phyloP scores from a whole-genome alignment of 2,329 filamentous ascomycete species.

The Claviceps humidiphila region DNA sequence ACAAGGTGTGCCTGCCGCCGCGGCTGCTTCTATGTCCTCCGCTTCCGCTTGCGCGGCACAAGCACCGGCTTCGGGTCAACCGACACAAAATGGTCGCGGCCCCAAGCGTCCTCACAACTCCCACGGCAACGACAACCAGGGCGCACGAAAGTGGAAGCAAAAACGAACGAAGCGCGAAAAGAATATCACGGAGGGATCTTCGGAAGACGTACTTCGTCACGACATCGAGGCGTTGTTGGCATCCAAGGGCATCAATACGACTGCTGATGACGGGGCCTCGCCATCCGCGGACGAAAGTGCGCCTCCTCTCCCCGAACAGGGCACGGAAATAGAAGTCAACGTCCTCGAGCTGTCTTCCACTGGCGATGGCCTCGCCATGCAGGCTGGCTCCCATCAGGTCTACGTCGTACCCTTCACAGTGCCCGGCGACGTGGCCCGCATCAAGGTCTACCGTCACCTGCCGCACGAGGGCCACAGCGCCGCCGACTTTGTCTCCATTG shows the following conservation, averaged over 20 bases:
- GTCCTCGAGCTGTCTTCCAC: constrained; percentile 77
- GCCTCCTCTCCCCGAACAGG: constrained; percentile 45
- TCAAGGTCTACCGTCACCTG: constrained; percentile 66
- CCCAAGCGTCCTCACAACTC: constrained; percentile 2
- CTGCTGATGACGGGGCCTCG: neutral
- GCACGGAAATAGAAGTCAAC: constrained; percentile 69
- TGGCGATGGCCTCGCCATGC: constrained; percentile 74
- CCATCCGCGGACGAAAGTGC: constrained; percentile 13
- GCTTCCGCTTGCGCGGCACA: neutral
- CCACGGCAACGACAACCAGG: neutral
- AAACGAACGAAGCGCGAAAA: constrained; percentile 46
- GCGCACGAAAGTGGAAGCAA: constrained; percentile 18
- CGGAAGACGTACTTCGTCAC: constrained; percentile 51
- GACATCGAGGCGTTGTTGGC: constrained; percentile 47
- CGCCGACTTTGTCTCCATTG: constrained; percentile 70
- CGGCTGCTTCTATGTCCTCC: neutral
- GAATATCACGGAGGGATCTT: constrained; percentile 47
- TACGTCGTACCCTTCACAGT: constrained; percentile 83
- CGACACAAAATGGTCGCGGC: constrained; percentile 1
- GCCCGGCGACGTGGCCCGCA: constrained; percentile 68
- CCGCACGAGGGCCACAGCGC: constrained; percentile 53
- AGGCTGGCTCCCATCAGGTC: constrained; percentile 48
- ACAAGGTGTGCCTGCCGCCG: constrained; percentile 1
- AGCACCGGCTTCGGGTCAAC: neutral
- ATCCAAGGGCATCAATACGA: constrained; percentile 19